Evolutionary conservation across 768 basidiomycete species (phyloP).

Genomic region (Boletus rubescentipes): DNA sequence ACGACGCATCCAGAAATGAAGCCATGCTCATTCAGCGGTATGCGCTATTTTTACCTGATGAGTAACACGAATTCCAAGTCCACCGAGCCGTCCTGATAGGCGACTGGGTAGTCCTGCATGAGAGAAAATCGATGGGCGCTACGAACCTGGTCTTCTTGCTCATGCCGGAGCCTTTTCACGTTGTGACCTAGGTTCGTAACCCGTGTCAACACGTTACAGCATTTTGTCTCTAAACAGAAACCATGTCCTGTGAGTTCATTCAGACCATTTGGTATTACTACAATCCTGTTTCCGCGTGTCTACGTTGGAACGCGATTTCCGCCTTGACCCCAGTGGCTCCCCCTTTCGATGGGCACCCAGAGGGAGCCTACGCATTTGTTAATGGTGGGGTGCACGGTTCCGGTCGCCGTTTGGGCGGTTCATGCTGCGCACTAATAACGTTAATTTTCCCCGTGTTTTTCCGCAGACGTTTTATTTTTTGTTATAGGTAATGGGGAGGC

Average conservation of each 20-base stretch:
- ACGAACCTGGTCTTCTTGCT: neutral
- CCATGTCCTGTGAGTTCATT: constrained; percentile 11
- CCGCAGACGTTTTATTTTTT: constrained; percentile 7
- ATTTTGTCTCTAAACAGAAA: constrained; percentile 18
- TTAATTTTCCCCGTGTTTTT: constrained; percentile 2
- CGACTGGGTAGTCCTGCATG: neutral
- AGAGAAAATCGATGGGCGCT: neutral
- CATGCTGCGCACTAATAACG: neutral
- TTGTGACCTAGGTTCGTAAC: constrained; percentile 9
- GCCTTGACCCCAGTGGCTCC: constrained; percentile 7
- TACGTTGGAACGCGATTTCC: constrained; percentile 18
- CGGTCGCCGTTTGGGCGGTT: neutral
- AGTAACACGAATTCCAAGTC: neutral
- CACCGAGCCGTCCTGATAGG: neutral
- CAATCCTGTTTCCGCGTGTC: constrained; percentile 26
- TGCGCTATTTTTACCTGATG: neutral
- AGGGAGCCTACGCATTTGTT: neutral
- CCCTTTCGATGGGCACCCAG: neutral
- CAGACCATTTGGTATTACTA: constrained; percentile 15
- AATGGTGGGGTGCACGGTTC: neutral
- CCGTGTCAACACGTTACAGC: constrained; percentile 23
- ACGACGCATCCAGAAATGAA: constrained; percentile 12
- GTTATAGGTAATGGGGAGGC: constrained; percentile 16
- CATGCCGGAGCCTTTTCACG: constrained; percentile 2
- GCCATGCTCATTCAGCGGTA: neutral